These are phyloP conservation scores for Carpinus viminea DNA, from an alignment of 306 rosid species.

Conservation along the genomic window DNA sequence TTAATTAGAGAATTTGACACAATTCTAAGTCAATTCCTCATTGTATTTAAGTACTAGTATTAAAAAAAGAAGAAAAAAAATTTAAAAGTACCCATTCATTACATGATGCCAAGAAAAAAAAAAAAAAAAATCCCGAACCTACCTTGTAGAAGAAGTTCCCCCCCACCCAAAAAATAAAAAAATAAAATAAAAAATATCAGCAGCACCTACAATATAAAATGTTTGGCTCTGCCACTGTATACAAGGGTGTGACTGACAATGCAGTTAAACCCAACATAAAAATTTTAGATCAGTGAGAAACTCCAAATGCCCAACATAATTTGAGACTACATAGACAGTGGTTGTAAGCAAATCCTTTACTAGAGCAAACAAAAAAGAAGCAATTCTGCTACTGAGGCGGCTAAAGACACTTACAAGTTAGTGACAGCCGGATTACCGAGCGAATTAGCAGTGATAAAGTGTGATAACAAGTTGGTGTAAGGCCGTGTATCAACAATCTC, in stretches of 20 bases:
- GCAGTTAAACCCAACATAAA: not conserved
- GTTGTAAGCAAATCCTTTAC: conserved; percentile 7
- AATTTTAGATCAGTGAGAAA: not conserved
- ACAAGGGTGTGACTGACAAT: not conserved
- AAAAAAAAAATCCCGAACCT: no score
- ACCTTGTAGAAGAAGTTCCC: no score
- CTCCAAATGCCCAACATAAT: not conserved
- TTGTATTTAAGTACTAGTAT: no score
- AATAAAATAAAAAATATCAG: no score
- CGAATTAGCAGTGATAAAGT: conserved; percentile 76
- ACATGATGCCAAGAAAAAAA: no score
- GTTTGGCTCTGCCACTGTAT: no score
- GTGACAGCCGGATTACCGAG: conserved; percentile 68
- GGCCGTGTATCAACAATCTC: conserved; percentile 90
- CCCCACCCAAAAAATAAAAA: no score
- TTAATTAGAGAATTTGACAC: no score
- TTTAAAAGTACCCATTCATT: no score
- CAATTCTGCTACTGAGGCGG: not conserved
- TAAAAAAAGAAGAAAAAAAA: no score
- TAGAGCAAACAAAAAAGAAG: not conserved
- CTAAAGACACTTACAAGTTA: conserved; percentile 63
- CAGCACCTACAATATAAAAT: no score
- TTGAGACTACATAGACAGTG: not conserved
- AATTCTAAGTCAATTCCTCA: no score
- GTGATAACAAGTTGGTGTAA: conserved; percentile 76